A percentile compares a stretch with the other conserved stretches of the same genome.
Evolutionary conservation across 257 asterid genomes (phyloP).

Genomic region (Solanum chiquidenum): DNA sequence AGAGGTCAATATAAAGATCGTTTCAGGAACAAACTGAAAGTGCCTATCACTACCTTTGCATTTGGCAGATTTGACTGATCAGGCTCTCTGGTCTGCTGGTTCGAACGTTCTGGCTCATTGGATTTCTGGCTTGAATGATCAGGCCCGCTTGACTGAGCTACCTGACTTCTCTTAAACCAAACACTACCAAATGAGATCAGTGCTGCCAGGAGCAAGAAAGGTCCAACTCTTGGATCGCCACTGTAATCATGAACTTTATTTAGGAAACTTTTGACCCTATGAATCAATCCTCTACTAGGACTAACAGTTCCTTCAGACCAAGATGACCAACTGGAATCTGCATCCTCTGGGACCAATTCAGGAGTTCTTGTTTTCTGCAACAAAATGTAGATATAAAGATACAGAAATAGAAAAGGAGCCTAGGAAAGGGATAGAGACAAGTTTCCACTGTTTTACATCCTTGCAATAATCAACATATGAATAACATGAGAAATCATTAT

Average conservation of each 20-base stretch:
- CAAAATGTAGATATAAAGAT: neutral
- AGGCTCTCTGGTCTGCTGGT: conserved; percentile 11
- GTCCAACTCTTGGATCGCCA: conserved; percentile 86
- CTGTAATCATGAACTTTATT: conserved; percentile 30
- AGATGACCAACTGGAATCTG: conserved; percentile 49
- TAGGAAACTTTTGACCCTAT: conserved; percentile 20
- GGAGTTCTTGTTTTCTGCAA: conserved; percentile 81
- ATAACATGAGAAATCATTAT: neutral
- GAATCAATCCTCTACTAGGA: conserved; percentile 39
- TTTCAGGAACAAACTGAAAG: neutral
- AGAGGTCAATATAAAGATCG: neutral
- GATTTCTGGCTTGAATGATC: conserved; percentile 27
- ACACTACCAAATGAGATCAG: conserved; percentile 55
- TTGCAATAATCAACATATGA: neutral
- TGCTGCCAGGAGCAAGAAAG: conserved; percentile 68
- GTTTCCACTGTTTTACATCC: neutral
- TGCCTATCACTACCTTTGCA: conserved; percentile 13
- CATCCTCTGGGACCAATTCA: conserved; percentile 75
- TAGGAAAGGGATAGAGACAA: neutral
- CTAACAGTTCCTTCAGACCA: conserved; percentile 36
- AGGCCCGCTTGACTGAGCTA: conserved; percentile 19
- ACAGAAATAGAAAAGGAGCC: neutral
- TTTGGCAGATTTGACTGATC: conserved; percentile 19
- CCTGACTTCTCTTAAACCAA: conserved; percentile 57
- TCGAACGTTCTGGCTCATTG: neutral